Base-by-base conservation (phyloP, 2,329 filamentous ascomycete genomes). In the Xylaria multiplex region DNA sequence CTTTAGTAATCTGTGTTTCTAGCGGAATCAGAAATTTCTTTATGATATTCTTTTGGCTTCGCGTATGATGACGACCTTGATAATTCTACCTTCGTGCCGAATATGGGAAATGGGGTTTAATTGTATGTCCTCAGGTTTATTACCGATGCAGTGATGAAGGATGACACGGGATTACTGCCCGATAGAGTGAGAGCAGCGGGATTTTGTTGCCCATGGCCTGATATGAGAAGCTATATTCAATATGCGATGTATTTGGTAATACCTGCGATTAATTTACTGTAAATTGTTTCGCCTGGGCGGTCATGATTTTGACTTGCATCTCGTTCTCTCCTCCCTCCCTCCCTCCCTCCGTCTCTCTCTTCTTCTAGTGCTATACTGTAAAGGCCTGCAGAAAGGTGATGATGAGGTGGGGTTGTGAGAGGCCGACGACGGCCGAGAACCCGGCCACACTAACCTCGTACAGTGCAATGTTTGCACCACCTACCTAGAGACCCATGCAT, bases 401-500 rank as follows among this genome's bases (percentile, higher is more conserved):
- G 32, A 32, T 7, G 6, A 3, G 16, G 50, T 53, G 50, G 50
- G n/a, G 8, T 19, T 65, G 48, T 52, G 48, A 55, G 46, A 67
- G 57, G 58, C 65, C 65, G 65, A 69, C 65, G 59, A 65, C 65
- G 65, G 67, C 67, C 65, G 62, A 67, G 59, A 63, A 52, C 52
- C 37, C 49, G 32, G 46, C 27, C 37, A 59, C 40, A 35, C 27
- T 61, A 24, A 19, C 19, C 19, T 19, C 19, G 19, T 19, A 19
- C 19, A 19, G 19, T 19, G 19, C 19, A 19, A 19, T 19, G 19
- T 19, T 19, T 19, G 19, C 19, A 19, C 19, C 19, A 19, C 19
- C 35, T 42, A 6, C 32, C 19, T 37, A 22, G 52, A n/a, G 19
- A 55, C 22, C 35, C 30, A 22, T 4, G 19, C 16, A 16, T 27